phyloP scores from a whole-genome alignment of 2,329 filamentous ascomycete species.

The Dactylellina sp. region DNA sequence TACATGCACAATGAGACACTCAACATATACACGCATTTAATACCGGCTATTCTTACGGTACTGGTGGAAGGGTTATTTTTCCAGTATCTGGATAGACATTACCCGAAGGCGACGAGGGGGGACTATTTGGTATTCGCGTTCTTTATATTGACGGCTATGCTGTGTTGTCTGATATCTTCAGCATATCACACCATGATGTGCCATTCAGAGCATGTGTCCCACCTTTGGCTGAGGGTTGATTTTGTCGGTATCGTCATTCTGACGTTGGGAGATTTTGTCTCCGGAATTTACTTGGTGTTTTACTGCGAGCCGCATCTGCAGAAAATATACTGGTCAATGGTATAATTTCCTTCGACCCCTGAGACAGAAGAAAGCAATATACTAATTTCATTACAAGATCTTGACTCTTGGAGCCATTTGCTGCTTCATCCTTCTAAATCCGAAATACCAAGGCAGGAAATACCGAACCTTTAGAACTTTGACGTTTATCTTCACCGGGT shows the following conservation, averaged over 20 bases:
- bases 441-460: slow-evolving; percentile 62
- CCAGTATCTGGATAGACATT: slow-evolving; percentile 59
- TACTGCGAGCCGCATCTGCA: slow-evolving; percentile 63
- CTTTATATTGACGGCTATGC: slow-evolving; percentile 63
- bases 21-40: slow-evolving; percentile 66
- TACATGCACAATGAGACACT: slow-evolving; percentile 66
- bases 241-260: slow-evolving; percentile 64
- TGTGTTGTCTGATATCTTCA: slow-evolving; percentile 64
- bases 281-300: slow-evolving; percentile 63
- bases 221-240: slow-evolving; percentile 64
- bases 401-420: slow-evolving; percentile 62
- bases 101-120: slow-evolving; percentile 61
- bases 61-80: slow-evolving; percentile 61
- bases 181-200: slow-evolving; percentile 65
- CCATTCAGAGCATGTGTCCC: slow-evolving; percentile 63
- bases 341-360: slow-evolving; percentile 57
- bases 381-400: no score
- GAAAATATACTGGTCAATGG: slow-evolving; percentile 63
- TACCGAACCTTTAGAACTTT: slow-evolving; percentile 63
- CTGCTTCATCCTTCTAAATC: slow-evolving; percentile 63
- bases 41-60: slow-evolving; percentile 65
- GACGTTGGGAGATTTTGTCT: slow-evolving; percentile 64
- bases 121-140: slow-evolving; percentile 65
- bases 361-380: slow-evolving; percentile 3
- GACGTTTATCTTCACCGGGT: slow-evolving; percentile 63